Conservation (phyloP, 176 grass and related monocot genomes). For the Aegilops tauschii region DNA sequence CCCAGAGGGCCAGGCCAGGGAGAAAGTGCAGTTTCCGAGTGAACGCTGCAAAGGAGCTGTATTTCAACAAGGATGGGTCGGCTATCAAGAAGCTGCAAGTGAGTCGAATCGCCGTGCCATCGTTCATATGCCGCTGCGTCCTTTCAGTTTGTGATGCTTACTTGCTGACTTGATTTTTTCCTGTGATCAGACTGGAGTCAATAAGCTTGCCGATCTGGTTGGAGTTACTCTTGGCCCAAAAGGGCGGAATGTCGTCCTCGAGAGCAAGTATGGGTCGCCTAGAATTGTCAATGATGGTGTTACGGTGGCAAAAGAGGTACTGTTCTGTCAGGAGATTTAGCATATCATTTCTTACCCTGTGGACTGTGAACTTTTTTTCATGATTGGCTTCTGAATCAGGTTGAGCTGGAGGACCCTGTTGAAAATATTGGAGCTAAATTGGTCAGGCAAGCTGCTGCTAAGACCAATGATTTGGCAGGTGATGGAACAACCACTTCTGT, state of each 20-base stretch:
- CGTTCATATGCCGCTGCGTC: no score
- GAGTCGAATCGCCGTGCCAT: not conserved
- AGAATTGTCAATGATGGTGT: constrained; percentile 61
- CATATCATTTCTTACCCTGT: no score
- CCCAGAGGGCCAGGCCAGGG: not conserved
- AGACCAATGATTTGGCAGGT: constrained; percentile 70
- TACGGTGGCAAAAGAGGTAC: constrained; percentile 46
- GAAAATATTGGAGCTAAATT: constrained; percentile 95
- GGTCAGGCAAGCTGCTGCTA: constrained; percentile 71
- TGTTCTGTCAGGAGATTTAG: not conserved
- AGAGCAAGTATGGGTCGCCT: constrained; percentile 74
- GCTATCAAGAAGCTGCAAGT: constrained; percentile 69
- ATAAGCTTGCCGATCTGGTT: constrained; percentile 75
- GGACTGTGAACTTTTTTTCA: not conserved
- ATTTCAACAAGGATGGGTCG: constrained; percentile 74
- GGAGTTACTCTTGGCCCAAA: constrained; percentile 75
- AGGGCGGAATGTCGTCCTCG: constrained; percentile 60
- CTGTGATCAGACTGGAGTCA: constrained; percentile 49
- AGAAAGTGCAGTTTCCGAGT: constrained; percentile 37
- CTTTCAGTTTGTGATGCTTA: no score
- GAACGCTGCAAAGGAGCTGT: constrained; percentile 58
- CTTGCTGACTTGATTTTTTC: not conserved
- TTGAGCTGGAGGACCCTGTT: constrained; percentile 83
- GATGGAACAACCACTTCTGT: constrained; percentile 62
- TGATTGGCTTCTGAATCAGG: constrained; percentile 37